phyloP scores from a whole-genome alignment of 257 asterid species.

The Penstemon eatonii region DNA sequence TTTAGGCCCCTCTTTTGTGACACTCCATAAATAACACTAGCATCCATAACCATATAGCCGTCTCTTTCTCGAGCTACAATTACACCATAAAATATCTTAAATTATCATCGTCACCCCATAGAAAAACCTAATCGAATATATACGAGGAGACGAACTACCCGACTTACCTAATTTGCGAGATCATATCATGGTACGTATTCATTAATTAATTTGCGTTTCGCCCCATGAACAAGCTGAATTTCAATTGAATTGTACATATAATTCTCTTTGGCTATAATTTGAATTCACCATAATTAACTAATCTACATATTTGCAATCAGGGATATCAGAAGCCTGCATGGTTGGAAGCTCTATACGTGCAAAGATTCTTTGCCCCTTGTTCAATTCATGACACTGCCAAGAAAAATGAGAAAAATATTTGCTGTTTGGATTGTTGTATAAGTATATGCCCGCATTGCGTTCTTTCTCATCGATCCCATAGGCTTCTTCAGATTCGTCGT shows the following conservation, averaged over 20 bases:
- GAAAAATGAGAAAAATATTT: constrained; percentile 89
- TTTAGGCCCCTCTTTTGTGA: constrained; percentile 37
- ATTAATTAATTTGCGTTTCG: neutral
- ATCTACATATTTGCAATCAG: constrained; percentile 25
- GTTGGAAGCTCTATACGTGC: constrained; percentile 70
- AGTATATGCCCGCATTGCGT: constrained; percentile 98
- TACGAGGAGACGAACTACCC: neutral
- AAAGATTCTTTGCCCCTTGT: constrained; percentile 75
- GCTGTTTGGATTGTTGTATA: constrained; percentile 86
- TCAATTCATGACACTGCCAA: constrained; percentile 75
- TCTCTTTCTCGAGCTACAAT: constrained; percentile 40
- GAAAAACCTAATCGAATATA: neutral
- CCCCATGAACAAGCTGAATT: neutral
- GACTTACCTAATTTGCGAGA: constrained; percentile 19
- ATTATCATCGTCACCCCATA: constrained; percentile 3
- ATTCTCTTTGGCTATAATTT: constrained; percentile 23
- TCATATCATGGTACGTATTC: constrained; percentile 64
- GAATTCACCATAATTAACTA: constrained; percentile 1
- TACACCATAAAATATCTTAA: too few relatives aligned
- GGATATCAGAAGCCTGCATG: constrained; percentile 75
- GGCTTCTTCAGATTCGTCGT: constrained; percentile 92
- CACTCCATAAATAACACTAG: constrained; percentile 56
- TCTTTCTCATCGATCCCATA: constrained; percentile 69
- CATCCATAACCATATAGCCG: constrained; percentile 38
- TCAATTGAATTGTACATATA: neutral